Conservation (phyloP, 2,329 filamentous ascomycete species). For the Remersonia thermophila region DNA sequence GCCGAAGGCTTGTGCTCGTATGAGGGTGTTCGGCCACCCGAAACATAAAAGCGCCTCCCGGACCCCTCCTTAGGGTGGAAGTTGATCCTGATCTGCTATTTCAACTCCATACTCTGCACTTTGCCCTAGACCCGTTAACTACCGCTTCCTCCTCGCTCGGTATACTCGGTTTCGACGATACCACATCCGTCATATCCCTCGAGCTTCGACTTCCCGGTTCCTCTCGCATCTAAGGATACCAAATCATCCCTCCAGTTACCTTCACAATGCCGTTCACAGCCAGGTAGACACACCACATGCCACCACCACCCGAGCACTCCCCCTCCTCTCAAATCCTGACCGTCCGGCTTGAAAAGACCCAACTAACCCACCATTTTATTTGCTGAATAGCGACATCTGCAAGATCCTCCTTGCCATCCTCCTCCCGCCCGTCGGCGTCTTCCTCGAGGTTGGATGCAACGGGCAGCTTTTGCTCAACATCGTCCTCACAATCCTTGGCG, state of each 20-base stretch:
- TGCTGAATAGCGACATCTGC: slow-evolving; percentile 37
- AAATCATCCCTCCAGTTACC: slow-evolving; percentile 5
- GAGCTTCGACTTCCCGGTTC: too few relatives aligned
- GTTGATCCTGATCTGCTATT: too few relatives aligned
- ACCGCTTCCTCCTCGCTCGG: too few relatives aligned
- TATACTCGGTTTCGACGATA: too few relatives aligned
- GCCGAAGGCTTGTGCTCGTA: too few relatives aligned
- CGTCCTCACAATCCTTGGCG: slow-evolving; percentile 61
- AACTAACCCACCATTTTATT: slow-evolving; percentile 1
- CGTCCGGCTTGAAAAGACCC: not conserved
- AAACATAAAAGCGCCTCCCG: too few relatives aligned
- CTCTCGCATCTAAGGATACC: not conserved
- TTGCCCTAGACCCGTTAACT: too few relatives aligned
- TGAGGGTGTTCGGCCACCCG: too few relatives aligned
- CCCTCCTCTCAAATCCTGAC: not conserved
- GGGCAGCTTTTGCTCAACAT: slow-evolving; percentile 88
- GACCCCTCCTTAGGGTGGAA: too few relatives aligned
- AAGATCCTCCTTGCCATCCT: slow-evolving; percentile 76
- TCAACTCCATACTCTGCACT: too few relatives aligned
- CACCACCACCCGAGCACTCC: not conserved
- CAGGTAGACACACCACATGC: slow-evolving; percentile 35
- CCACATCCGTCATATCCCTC: too few relatives aligned
- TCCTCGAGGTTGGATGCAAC: slow-evolving; percentile 85
- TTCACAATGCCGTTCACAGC: slow-evolving; percentile 46
- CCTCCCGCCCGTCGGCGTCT: slow-evolving; percentile 82